A percentile compares a stretch with the other conserved stretches of the same genome.
Evolutionary conservation across 2,329 filamentous ascomycete species (phyloP).

Genomic region (Aspergillus sp.): DNA sequence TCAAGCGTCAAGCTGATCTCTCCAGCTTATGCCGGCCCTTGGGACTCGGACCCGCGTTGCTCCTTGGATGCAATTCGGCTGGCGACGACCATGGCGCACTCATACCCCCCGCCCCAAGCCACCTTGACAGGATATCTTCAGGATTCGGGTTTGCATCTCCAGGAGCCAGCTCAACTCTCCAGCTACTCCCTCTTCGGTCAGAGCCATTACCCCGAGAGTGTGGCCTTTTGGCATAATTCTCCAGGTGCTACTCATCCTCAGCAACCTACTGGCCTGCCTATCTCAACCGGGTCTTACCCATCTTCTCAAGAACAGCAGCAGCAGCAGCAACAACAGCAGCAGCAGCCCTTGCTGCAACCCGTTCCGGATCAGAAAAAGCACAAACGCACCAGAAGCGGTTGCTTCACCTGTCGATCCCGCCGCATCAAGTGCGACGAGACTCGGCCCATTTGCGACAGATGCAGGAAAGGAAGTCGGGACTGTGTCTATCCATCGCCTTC

Average conservation of each 20-base stretch:
- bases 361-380: slow-evolving; percentile 75
- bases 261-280: slow-evolving; percentile 7
- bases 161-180: slow-evolving; percentile 21
- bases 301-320: slow-evolving; percentile 4
- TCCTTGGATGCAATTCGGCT: slow-evolving; percentile 14
- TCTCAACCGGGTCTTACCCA: slow-evolving; percentile 5
- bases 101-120: slow-evolving; percentile 24
- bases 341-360: slow-evolving; percentile 26
- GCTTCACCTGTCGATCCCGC: slow-evolving; percentile 83
- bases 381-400: slow-evolving; percentile 86
- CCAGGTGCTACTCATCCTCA: slow-evolving; percentile 10
- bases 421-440: slow-evolving; percentile 94
- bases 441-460: slow-evolving; percentile 82
- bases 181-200: slow-evolving; percentile 30
- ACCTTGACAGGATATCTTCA: slow-evolving; percentile 21
- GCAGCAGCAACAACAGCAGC: slow-evolving; percentile 4
- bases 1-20: slow-evolving; percentile 7
- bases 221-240: slow-evolving; percentile 40
- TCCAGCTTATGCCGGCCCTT: slow-evolving; percentile 13
- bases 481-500: slow-evolving; percentile 76
- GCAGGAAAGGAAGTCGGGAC: slow-evolving; percentile 84
- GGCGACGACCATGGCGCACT: slow-evolving; percentile 23
- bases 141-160: slow-evolving; percentile 16
- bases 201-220: slow-evolving; percentile 36
- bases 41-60: slow-evolving; percentile 3